Percentiles rank a stretch among this genome's conserved stretches.
phyloP scores from a whole-genome alignment of 2,329 filamentous ascomycete species.

The Calonectria ilicicola region DNA sequence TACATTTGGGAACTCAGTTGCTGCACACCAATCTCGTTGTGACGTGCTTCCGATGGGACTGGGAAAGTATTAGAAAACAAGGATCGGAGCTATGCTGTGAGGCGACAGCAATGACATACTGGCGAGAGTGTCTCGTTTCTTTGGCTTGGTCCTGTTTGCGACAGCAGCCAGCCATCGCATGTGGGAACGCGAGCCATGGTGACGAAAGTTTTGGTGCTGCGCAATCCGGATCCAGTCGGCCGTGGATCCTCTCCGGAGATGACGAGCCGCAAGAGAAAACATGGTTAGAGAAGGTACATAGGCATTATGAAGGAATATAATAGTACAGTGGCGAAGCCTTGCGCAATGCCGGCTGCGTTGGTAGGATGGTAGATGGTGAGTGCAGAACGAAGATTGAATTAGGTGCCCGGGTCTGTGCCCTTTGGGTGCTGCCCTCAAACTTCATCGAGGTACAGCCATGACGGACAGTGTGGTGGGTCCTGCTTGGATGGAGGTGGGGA shows the following conservation, averaged over 20 bases:
- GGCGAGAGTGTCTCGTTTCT: slow-evolving; percentile 49
- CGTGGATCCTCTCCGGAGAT: slow-evolving; percentile 54
- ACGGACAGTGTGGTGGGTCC: slow-evolving; percentile 31
- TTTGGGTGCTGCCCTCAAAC: slow-evolving; percentile 7
- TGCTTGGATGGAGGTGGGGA: slow-evolving; percentile 25
- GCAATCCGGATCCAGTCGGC: slow-evolving; percentile 64
- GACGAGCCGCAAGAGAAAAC: slow-evolving; percentile 48
- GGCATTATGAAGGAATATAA: slow-evolving; percentile 40
- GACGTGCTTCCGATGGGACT: slow-evolving; percentile 73
- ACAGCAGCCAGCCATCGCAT: slow-evolving; percentile 59
- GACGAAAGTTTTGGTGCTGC: slow-evolving; percentile 59
- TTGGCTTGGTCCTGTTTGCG: slow-evolving; percentile 38
- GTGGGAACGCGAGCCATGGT: slow-evolving; percentile 49
- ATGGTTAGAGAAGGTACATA: slow-evolving; percentile 41
- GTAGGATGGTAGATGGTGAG: slow-evolving; percentile 13
- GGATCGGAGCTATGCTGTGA: not conserved
- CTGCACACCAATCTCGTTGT: slow-evolving; percentile 95
- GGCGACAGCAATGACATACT: slow-evolving; percentile 48
- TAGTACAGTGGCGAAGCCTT: slow-evolving; percentile 11
- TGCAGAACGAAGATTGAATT: slow-evolving; percentile 26
- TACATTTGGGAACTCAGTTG: slow-evolving; percentile 89
- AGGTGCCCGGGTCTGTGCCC: slow-evolving; percentile 16
- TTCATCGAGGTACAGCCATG: slow-evolving; percentile 31
- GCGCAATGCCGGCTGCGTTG: slow-evolving; percentile 24
- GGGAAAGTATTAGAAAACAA: slow-evolving; percentile 9